Evolutionary conservation across 176 grass and related monocot species (phyloP).

Genomic region (Guadua angustifolia): DNA sequence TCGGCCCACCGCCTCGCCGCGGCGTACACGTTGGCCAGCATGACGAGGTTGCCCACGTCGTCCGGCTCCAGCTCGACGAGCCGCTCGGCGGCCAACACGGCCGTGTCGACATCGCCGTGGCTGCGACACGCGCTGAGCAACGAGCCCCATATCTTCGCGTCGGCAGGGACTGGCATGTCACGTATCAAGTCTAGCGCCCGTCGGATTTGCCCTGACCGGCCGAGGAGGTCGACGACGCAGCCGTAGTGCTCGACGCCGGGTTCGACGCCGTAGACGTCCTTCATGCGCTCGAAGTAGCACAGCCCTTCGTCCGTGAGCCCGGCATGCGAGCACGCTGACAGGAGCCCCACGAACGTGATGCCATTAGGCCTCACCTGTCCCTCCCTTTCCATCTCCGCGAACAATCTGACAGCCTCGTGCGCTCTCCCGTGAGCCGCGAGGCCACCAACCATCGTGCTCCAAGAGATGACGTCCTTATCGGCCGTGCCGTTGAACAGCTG

Average conservation of each 20-base stretch:
- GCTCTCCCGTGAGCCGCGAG: conserved; percentile 62
- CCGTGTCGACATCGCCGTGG: conserved; percentile 51
- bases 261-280: conserved; percentile 34
- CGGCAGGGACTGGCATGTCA: conserved; percentile 50
- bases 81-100: conserved; percentile 43
- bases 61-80: conserved; percentile 55
- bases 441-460: conserved; percentile 59
- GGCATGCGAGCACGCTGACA: conserved; percentile 71
- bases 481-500: conserved; percentile 55
- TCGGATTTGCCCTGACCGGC: conserved; percentile 44
- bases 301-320: conserved; percentile 58
- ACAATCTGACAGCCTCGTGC: conserved; percentile 48
- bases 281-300: conserved; percentile 56
- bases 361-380: conserved; percentile 53
- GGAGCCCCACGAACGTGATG: conserved; percentile 58
- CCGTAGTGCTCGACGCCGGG: conserved; percentile 66
- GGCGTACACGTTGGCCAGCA: conserved; percentile 63
- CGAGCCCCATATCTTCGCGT: conserved; percentile 66
- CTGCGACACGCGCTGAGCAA: conserved; percentile 63
- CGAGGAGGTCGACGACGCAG: conserved; percentile 60
- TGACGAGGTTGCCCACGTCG: conserved; percentile 60
- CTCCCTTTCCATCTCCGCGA: conserved; percentile 52
- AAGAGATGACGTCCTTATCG: conserved; percentile 65
- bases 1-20: conserved; percentile 46
- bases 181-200: conserved; percentile 35